Conservation (phyloP, 176 grass and related monocot species). For the Bolboschoenus planiculmis region DNA sequence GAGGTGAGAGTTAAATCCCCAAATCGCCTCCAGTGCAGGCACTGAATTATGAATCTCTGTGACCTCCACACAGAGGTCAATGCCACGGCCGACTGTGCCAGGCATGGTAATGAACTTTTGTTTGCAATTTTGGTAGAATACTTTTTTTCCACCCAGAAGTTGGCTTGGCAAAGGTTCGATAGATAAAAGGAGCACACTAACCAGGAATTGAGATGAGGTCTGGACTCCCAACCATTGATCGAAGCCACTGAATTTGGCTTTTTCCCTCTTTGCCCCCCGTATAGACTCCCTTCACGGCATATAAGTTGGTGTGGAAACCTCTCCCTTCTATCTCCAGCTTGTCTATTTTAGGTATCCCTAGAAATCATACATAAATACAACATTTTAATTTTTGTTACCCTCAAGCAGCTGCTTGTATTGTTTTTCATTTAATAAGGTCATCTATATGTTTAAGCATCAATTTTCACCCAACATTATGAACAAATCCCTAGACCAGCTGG, state of each 20-base stretch:
- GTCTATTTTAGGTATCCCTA: conserved; percentile 84
- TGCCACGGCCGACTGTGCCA: not conserved
- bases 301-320: conserved; percentile 91
- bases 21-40: not conserved
- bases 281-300: conserved; percentile 66
- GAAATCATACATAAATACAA: not conserved
- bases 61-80: not conserved
- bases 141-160: not conserved
- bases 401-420: not conserved
- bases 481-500: not conserved
- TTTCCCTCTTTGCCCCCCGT: conserved; percentile 94
- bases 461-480: not conserved
- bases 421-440: conserved; percentile 11
- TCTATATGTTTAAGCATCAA: not conserved
- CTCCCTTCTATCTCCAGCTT: conserved; percentile 99
- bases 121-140: not conserved
- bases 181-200: conserved; percentile 26
- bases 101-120: not conserved
- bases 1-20: not conserved
- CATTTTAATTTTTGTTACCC: not conserved
- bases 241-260: conserved; percentile 95
- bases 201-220: conserved; percentile 98
- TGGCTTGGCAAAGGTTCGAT: no score
- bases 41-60: not conserved
- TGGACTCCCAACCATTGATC: conserved; percentile 91